These are phyloP conservation scores for Seminavis robusta DNA, from an alignment of 108 stramenopile genomes.

Conservation along the genomic window DNA sequence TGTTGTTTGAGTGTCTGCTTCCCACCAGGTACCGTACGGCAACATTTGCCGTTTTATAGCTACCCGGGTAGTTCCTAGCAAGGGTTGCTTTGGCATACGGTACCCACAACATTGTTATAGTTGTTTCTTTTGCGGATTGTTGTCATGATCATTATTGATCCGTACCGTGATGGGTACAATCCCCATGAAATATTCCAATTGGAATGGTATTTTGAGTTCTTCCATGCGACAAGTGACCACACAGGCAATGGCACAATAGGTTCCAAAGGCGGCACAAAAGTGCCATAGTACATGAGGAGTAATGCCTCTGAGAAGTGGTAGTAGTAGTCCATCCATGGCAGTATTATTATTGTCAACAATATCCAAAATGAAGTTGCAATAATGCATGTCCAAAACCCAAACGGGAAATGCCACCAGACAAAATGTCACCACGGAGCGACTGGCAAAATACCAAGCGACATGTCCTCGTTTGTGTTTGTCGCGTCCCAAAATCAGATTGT, in stretches of 20 bases:
- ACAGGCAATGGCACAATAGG: constrained; percentile 16
- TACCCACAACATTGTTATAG: too few relatives aligned
- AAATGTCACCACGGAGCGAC: constrained; percentile 3
- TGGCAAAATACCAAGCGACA: constrained; percentile 4
- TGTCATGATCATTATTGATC: too few relatives aligned
- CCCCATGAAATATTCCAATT: constrained; percentile 7
- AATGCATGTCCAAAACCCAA: constrained; percentile 29
- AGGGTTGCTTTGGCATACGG: too few relatives aligned
- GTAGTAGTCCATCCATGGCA: too few relatives aligned
- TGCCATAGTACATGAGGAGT: constrained; percentile 42
- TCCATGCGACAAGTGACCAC: constrained; percentile 18
- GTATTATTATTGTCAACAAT: constrained; percentile 8
- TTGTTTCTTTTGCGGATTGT: too few relatives aligned
- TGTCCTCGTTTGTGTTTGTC: background rate
- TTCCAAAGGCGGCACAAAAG: constrained; percentile 24
- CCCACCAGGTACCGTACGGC: too few relatives aligned
- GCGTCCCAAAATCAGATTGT: background rate
- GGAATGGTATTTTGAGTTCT: constrained; percentile 12
- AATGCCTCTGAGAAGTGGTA: constrained; percentile 15
- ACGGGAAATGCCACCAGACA: constrained; percentile 14
- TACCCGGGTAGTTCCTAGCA: too few relatives aligned
- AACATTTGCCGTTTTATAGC: too few relatives aligned
- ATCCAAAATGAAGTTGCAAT: constrained; percentile 8
- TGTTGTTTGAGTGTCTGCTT: too few relatives aligned
- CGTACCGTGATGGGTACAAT: constrained; percentile 17